These are phyloP conservation scores for Hypholoma sublateritium DNA, from an alignment of 768 basidiomycete species.

Conservation along the genomic window DNA sequence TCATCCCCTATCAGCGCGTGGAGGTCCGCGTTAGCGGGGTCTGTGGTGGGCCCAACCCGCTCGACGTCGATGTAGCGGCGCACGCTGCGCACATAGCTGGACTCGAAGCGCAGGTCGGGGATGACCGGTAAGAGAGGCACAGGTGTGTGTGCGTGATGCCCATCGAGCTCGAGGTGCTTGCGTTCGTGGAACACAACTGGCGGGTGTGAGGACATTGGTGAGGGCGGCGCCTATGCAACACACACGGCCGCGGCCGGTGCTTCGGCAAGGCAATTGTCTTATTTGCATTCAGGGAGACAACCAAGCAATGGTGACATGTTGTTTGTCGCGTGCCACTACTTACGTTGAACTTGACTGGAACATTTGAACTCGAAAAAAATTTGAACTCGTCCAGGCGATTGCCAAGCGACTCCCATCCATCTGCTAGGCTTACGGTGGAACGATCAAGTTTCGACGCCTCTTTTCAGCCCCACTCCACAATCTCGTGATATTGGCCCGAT, in stretches of 20 bases:
- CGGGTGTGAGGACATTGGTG: slow-evolving; percentile 1
- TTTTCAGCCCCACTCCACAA: too few relatives aligned
- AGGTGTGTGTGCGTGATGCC: slow-evolving; percentile 12
- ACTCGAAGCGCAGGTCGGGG: slow-evolving; percentile 78
- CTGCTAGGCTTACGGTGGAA: too few relatives aligned
- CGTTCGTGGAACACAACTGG: not conserved
- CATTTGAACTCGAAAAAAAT: too few relatives aligned
- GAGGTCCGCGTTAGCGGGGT: slow-evolving; percentile 10
- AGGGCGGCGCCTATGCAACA: not conserved
- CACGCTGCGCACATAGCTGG: slow-evolving; percentile 65
- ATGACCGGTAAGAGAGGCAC: slow-evolving; percentile 47
- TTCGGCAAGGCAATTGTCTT: not conserved
- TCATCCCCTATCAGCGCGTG: slow-evolving; percentile 6
- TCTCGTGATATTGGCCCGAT: too few relatives aligned
- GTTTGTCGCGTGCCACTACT: too few relatives aligned
- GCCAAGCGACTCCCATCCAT: too few relatives aligned
- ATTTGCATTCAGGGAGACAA: not conserved
- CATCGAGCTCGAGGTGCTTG: not conserved
- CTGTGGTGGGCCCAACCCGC: slow-evolving; percentile 8
- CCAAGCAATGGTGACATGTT: too few relatives aligned
- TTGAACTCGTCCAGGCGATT: too few relatives aligned
- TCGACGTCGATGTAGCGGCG: slow-evolving; percentile 41
- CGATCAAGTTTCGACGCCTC: too few relatives aligned
- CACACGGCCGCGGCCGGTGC: not conserved
- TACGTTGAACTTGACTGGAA: too few relatives aligned